Percentiles rank a stretch among this genome's conserved stretches.
Evolutionary conservation across 495 filamentous ascomycete genomes (phyloP).

Genomic region (Poronia punctata): DNA sequence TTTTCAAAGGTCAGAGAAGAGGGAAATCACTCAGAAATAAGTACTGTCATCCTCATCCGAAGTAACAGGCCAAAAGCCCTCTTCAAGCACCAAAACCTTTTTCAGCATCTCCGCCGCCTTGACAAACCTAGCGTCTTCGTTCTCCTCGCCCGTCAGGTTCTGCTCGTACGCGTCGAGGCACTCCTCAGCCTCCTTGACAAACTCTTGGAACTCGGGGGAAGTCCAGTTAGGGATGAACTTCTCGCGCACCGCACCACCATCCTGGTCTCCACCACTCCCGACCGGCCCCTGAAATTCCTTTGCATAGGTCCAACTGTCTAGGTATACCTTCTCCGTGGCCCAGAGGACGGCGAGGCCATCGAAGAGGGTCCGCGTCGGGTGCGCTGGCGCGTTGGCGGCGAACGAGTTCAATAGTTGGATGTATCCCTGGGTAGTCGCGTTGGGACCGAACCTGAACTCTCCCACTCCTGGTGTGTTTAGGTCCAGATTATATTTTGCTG

Average conservation of each 20-base stretch:
- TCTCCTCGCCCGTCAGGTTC: constrained; percentile 10
- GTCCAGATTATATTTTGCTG: constrained; percentile 53
- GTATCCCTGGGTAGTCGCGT: constrained; percentile 21
- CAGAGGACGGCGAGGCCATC: constrained; percentile 67
- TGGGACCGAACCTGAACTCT: constrained; percentile 22
- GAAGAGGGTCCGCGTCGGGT: constrained; percentile 30
- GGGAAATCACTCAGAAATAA: neutral
- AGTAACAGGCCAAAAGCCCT: constrained; percentile 42
- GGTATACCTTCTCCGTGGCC: constrained; percentile 63
- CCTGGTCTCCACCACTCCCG: constrained; percentile 33
- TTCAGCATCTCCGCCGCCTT: constrained; percentile 42
- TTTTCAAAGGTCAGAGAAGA: too few relatives aligned
- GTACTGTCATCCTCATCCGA: neutral
- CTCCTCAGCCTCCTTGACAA: constrained; percentile 48
- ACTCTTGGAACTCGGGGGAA: constrained; percentile 48
- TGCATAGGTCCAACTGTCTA: constrained; percentile 54
- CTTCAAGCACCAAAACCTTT: constrained; percentile 49
- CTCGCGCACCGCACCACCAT: constrained; percentile 55
- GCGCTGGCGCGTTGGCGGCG: constrained; percentile 9
- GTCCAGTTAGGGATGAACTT: constrained; percentile 65
- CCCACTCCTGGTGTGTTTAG: constrained; percentile 35
- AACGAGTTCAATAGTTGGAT: constrained; percentile 30
- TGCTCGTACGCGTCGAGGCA: constrained; percentile 30
- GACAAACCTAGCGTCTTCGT: constrained; percentile 27
- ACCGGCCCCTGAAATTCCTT: constrained; percentile 22